Percentiles rank a stretch among this genome's conserved stretches.
phyloP scores from a whole-genome alignment of 2,329 filamentous ascomycete species.

The Cadophora gregata region DNA sequence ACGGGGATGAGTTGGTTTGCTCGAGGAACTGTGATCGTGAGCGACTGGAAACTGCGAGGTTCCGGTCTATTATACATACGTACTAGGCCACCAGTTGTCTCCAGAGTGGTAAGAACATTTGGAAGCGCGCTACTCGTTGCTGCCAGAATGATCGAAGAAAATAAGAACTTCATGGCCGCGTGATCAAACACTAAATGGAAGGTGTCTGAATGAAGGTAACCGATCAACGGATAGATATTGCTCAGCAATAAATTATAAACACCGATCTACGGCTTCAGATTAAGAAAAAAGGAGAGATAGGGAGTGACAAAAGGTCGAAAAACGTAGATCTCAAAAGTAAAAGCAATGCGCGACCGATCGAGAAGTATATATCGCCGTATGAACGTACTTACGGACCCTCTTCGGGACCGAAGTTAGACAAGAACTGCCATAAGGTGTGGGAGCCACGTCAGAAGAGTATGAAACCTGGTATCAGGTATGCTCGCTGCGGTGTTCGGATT shows the following conservation, averaged over 20 bases:
- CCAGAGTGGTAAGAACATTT: neutral
- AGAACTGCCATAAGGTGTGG: constrained; percentile 2
- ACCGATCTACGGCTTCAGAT: constrained; percentile 3
- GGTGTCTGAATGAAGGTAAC: neutral
- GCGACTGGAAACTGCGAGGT: neutral
- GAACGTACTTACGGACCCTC: neutral
- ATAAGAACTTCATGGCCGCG: constrained; percentile 13
- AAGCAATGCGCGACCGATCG: neutral
- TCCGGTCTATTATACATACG: neutral
- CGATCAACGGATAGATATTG: constrained; percentile 4
- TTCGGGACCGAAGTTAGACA: neutral
- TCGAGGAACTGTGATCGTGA: neutral
- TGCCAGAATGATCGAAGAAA: neutral
- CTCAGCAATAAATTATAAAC: neutral
- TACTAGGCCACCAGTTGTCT: constrained; percentile 4
- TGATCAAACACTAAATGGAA: neutral
- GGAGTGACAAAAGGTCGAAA: neutral
- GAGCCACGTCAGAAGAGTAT: neutral
- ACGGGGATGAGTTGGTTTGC: constrained; percentile 15
- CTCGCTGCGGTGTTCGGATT: neutral
- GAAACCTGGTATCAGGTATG: constrained; percentile 1
- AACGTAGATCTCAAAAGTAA: neutral
- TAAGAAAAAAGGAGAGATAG: neutral
- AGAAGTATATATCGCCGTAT: neutral
- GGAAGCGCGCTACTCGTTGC: neutral